Evolutionary conservation across 495 filamentous ascomycete genomes (phyloP).

Genomic region (Neurospora sp.): DNA sequence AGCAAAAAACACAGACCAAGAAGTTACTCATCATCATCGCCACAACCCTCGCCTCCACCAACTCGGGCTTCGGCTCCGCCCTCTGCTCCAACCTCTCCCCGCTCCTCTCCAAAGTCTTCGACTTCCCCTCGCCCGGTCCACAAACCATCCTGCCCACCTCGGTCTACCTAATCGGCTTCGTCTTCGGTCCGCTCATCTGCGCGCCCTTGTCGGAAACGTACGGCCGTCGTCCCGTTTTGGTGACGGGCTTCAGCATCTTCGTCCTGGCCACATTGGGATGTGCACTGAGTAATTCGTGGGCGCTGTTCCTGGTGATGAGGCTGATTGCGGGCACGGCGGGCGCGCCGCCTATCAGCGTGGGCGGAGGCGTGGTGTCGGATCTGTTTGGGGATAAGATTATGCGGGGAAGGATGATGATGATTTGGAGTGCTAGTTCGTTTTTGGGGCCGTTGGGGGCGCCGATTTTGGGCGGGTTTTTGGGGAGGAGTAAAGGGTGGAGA

Average conservation of each 20-base stretch:
- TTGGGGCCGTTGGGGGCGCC: constrained; percentile 38
- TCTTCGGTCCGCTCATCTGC: constrained; percentile 40
- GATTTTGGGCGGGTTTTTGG: constrained; percentile 34
- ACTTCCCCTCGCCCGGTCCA: constrained; percentile 10
- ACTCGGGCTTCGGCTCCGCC: constrained; percentile 14
- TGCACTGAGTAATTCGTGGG: constrained; percentile 50
- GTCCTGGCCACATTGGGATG: constrained; percentile 64
- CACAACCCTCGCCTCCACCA: constrained; percentile 11
- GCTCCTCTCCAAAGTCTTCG: constrained; percentile 5
- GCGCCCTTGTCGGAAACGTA: constrained; percentile 53
- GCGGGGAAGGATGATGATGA: constrained; percentile 22
- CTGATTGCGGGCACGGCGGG: constrained; percentile 54
- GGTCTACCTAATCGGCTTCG: constrained; percentile 55
- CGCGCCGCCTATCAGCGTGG: constrained; percentile 67
- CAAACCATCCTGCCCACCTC: constrained; percentile 18
- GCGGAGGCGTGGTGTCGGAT: constrained; percentile 75
- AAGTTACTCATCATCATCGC: constrained; percentile 12
- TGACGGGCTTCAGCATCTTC: constrained; percentile 57
- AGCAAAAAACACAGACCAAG: constrained; percentile 1
- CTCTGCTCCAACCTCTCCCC: constrained; percentile 18
- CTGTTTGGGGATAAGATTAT: constrained; percentile 37
- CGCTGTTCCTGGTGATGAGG: constrained; percentile 17
- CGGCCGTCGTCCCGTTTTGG: constrained; percentile 62
- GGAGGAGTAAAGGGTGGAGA: constrained; percentile 29
- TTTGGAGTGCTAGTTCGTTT: constrained; percentile 17